Evolutionary conservation across 257 asterid genomes (phyloP).

Genomic region (Nyctanthes arbortristis): DNA sequence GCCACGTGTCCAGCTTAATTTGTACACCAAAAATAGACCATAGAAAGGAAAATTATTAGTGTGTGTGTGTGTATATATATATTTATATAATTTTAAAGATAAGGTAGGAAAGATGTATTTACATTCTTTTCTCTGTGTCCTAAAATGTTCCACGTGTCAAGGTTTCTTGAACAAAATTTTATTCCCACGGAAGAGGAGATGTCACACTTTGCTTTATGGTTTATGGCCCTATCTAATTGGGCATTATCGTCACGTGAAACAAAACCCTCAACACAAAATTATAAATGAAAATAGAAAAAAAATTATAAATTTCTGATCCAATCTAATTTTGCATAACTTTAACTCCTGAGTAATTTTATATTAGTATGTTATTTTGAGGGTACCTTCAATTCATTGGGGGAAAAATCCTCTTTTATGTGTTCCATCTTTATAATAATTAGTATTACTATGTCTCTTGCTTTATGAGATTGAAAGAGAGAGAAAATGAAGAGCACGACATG

Average conservation of each 20-base stretch:
- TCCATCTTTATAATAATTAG: no score
- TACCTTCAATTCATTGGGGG: no score
- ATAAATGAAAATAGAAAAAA: background rate
- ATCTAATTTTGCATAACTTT: no score
- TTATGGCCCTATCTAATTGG: background rate
- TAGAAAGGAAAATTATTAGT: background rate
- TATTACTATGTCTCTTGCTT: no score
- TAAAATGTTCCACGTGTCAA: conserved; percentile 42
- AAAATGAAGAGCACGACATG: no score
- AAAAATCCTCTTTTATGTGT: no score
- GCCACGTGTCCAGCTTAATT: background rate
- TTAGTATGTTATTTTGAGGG: no score
- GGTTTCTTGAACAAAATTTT: conserved; percentile 19
- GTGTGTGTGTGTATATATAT: no score
- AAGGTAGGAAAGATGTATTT: conserved; percentile 31
- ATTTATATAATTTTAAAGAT: conserved; percentile 10
- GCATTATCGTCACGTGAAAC: background rate
- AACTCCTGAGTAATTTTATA: no score
- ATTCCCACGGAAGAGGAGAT: conserved; percentile 27
- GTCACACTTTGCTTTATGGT: conserved; percentile 26
- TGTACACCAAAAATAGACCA: background rate
- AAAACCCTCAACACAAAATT: background rate
- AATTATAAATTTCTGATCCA: background rate
- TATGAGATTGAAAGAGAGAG: no score
- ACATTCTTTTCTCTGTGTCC: conserved; percentile 38